These are phyloP conservation scores for Eucalyptus urophylla DNA, from an alignment of 345 rosid genomes.

Conservation along the genomic window DNA sequence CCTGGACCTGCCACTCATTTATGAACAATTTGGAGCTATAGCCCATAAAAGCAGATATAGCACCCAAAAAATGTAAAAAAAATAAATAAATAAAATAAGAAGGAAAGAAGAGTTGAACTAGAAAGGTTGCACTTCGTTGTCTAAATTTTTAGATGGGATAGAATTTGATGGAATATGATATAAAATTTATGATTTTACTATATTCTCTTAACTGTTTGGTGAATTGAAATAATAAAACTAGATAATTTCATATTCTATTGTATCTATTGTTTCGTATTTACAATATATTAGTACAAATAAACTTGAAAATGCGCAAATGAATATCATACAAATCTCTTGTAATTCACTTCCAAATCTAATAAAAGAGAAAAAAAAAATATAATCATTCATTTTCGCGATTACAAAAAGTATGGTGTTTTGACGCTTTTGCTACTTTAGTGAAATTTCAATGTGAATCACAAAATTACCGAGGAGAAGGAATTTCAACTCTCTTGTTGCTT, in stretches of 20 bases:
- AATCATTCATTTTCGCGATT: neutral
- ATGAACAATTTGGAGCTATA: neutral
- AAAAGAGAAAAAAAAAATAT: too few species aligned
- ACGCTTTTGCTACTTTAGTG: neutral
- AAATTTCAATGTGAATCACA: too few species aligned
- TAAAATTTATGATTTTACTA: too few species aligned
- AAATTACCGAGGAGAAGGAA: neutral
- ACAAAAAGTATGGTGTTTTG: neutral
- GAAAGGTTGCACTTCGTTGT: neutral
- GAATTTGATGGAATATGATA: too few species aligned
- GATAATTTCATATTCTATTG: too few species aligned
- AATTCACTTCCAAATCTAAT: neutral
- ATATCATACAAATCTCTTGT: neutral
- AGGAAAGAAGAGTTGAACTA: neutral
- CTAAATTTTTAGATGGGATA: too few species aligned
- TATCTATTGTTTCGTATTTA: too few species aligned
- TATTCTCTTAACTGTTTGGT: neutral
- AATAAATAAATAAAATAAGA: neutral
- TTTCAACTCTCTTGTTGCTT: neutral
- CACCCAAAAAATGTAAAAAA: neutral
- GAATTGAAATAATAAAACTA: too few species aligned
- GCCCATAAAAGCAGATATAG: neutral
- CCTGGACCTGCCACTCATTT: neutral
- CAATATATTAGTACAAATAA: too few species aligned
- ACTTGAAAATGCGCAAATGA: neutral